Percentiles rank a stretch among this genome's conserved stretches.
Evolutionary conservation across 2,329 filamentous ascomycete genomes (phyloP).

Genomic region (Aspergillus quadricinctus): DNA sequence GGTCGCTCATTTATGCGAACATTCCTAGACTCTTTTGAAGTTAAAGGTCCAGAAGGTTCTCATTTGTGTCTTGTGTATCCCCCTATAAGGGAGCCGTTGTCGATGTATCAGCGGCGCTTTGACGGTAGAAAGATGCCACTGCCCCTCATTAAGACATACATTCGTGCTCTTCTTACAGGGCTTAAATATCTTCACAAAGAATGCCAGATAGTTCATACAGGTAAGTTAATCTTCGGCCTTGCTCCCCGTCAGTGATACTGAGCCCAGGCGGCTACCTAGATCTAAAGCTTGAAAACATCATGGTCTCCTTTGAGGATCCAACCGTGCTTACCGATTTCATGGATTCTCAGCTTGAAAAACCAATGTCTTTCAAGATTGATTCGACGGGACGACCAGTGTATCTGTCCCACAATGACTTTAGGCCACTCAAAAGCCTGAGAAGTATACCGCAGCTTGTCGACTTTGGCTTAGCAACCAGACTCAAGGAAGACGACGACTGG

Average conservation of each 20-base stretch:
- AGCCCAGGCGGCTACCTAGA: conserved; percentile 24
- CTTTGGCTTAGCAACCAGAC: conserved; percentile 34
- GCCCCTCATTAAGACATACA: conserved; percentile 31
- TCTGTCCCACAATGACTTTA: conserved; percentile 29
- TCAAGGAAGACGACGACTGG: conserved; percentile 41
- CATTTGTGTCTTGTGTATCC: conserved; percentile 38
- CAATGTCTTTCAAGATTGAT: conserved; percentile 32
- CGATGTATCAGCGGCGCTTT: conserved; percentile 32
- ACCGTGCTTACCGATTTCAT: conserved; percentile 31
- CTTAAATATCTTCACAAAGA: conserved; percentile 43
- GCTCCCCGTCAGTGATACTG: conserved; percentile 10
- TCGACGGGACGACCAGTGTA: conserved; percentile 31
- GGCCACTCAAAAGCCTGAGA: conserved; percentile 22
- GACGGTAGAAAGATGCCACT: conserved; percentile 26
- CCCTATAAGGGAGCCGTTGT: conserved; percentile 38
- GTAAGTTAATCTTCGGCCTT: conserved; percentile 21
- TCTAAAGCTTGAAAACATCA: conserved; percentile 44
- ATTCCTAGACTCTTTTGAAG: conserved; percentile 32
- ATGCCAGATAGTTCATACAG: conserved; percentile 41
- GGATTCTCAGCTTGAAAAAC: conserved; percentile 26
- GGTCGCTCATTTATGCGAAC: conserved; percentile 32
- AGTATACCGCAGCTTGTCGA: conserved; percentile 33
- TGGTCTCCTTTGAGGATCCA: conserved; percentile 32
- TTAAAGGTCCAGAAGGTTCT: conserved; percentile 26
- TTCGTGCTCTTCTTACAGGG: conserved; percentile 36